Base-by-base conservation (phyloP, 2,329 filamentous ascomycete genomes). In the Colletotrichum sp. region DNA sequence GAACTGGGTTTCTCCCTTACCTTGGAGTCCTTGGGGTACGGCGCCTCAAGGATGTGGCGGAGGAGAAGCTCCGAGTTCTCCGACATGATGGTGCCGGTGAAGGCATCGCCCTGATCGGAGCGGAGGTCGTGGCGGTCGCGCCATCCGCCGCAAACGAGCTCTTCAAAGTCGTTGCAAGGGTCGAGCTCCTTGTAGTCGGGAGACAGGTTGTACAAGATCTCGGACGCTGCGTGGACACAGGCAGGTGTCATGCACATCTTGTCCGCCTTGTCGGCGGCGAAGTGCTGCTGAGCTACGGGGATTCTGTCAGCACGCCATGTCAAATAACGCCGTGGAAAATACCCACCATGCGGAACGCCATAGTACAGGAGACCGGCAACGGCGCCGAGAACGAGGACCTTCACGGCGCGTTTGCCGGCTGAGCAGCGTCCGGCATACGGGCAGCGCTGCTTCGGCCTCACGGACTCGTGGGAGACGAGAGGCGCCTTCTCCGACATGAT, bases 101-200 rank as follows among this genome's bases (percentile, higher is more conserved):
- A 93, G 39, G 89, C 88, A 78, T 89, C 88, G 39, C 90, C 88
- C 77, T 92, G 90, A 80, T 95, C 93, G 5, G 91, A 85, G 5
- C 93, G 90, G 74, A 95, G 88, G 79, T 94, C 92, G 83, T 94
- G 90, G 12, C 86, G 88, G 26, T 91, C 87, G 69, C 89, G 87
- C 90, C 93, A 95, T 13, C 93, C 93, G 71, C 92, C 92, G 79
- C 93, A 95, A 24, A 92, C 92, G 72, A 92, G 89, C 81, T 92
- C 87, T 76, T 94, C 92, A 76, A 95, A 95, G 80, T 94, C 84
- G n/a, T 87, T 89, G 79, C 93, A 95, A 2, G 93, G 90, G 80
- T 95, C 92, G 52, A 95, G 85, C 4, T 90, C 83, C 75, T 90
- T 86, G 82, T 94, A 92, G 67, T 92, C 78, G 13, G 79, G 77